Conservation (phyloP, 306 rosid genomes). For the Abrus pulchellus region DNA sequence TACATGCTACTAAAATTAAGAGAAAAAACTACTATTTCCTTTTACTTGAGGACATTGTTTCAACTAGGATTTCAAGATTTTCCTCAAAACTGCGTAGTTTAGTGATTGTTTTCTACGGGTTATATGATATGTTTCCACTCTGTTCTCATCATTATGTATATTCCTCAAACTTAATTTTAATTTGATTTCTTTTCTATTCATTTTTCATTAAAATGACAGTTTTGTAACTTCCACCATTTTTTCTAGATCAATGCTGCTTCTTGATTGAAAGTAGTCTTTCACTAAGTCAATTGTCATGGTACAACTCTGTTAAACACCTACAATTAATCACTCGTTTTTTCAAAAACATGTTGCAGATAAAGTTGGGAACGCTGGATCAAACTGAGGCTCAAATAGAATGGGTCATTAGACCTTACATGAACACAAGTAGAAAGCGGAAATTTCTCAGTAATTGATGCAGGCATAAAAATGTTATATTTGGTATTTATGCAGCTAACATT, state of each 20-base stretch:
- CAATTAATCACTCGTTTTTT: constrained; percentile 19
- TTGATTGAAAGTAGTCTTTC: neutral
- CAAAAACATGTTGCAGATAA: constrained; percentile 58
- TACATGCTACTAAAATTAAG: constrained; percentile 9
- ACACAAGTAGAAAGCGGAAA: constrained; percentile 69
- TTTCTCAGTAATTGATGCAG: constrained; percentile 66
- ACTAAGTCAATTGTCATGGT: neutral
- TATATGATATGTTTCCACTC: constrained; percentile 8
- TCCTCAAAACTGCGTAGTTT: neutral
- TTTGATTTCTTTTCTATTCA: neutral
- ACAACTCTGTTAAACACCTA: constrained; percentile 11
- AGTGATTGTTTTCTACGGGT: neutral
- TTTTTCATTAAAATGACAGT: neutral
- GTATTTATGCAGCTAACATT: constrained; percentile 1
- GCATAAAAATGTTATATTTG: neutral
- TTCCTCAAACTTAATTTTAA: neutral
- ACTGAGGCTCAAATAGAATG: constrained; percentile 82
- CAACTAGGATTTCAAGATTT: constrained; percentile 19
- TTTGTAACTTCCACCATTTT: neutral
- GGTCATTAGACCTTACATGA: constrained; percentile 87
- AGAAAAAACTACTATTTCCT: neutral
- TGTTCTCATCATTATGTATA: neutral
- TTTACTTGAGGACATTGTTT: neutral
- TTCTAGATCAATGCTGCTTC: neutral
- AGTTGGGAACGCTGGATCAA: constrained; percentile 89